Base-by-base conservation (phyloP, 225 moss, liverwort and hornwort species). In the Marchantia polymorpha region DNA sequence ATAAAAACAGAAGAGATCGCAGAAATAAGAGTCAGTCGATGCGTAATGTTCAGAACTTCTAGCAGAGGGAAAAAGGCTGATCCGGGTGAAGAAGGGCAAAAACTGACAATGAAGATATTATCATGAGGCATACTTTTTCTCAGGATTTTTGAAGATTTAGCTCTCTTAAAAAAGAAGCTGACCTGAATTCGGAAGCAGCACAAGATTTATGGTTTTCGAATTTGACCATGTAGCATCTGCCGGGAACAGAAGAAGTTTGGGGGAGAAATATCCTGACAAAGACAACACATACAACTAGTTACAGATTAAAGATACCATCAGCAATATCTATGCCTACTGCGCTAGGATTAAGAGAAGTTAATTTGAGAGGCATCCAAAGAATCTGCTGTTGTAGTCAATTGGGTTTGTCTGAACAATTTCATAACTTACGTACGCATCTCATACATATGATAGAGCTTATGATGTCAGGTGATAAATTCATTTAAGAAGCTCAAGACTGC, bases 191-290 rank as follows among this genome's bases (percentile, higher is more conserved):
- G 85, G 87, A 7, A 29, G 12, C 67, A 94, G 50, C 16, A 87
- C 52, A 55, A 96, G 83, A 49, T 87, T 90, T 16, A 92, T 84
- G 16, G 81, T 81, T 84, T 94, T 92, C 52, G 87, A 87, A 73
- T 84, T 83, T 31, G 89, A 92, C 94, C 94, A 96, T 49, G 63
- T 92, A 27, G 85, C 80, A 30, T 76, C 76, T 60, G 88, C 82
- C 31, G 81, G 77, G 87, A 96, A 96, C 61, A 83, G 78, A 17
- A 94, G 77, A 11, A 82, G 84, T 0, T 78, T 60, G 25, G 96
- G 96, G 74, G 82, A 79, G 66, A 94, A 94, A 64, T 89, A 90
- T 23, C 94, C 96, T 96, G 79, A 4, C 65, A 0, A 72, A 53
- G 22, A 66, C 68, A 75, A 13, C 13, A 25, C 30, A 1, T 51